Base-by-base conservation (phyloP, 768 basidiomycete species). In the Leccinellum albellum region DNA sequence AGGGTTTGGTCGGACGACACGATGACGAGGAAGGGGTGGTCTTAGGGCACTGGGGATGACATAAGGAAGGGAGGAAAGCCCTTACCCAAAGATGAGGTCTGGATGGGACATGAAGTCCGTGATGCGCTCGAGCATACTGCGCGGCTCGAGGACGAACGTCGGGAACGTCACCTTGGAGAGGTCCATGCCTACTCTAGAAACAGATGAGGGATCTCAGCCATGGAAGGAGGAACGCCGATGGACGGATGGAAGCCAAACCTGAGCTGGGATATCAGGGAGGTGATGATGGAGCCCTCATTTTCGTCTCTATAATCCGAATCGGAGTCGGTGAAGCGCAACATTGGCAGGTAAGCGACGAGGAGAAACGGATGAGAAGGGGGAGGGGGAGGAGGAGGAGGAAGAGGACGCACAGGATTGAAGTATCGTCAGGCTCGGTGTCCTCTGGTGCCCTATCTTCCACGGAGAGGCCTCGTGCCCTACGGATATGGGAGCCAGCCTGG, bases 71-170 rank as follows among this genome's bases (percentile, higher is more conserved):
- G 21, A 15, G 51, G 46, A 50, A 61, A 47, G 55, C 61, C 78
- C 89, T 74, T 73, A 85, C 93, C 92, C 91, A 75, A 96, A 96
- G 66, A 98, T 84, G 69, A 98, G 87, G 76, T 99, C 95, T 29
- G 97, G 94, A 74, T 98, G 97, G 55, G 94, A 89, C 88, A 98
- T 95, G 75, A 99, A 99, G 78, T 99, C 96, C 32, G 97, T 98
- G 66, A 99, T 96, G 63, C 97, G 86, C 77, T 99, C 97, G 49
- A 98, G 84, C 89, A 98, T 93, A 65, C 91, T 94, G 68, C 97
- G 79, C 6, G 97, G 97, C 75, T 99, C 96, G 56, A 99, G 84
- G 0, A 99, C 96, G 66, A 98, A 99, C 0, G 88, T 89, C 37
- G 92, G 93, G 72, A 94, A 90, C 15, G 93, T 94, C 59, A 98